A percentile compares a stretch with the other conserved stretches of the same genome.
phyloP scores from a whole-genome alignment of 208 protist genomes.

The Leishmania tropica region DNA sequence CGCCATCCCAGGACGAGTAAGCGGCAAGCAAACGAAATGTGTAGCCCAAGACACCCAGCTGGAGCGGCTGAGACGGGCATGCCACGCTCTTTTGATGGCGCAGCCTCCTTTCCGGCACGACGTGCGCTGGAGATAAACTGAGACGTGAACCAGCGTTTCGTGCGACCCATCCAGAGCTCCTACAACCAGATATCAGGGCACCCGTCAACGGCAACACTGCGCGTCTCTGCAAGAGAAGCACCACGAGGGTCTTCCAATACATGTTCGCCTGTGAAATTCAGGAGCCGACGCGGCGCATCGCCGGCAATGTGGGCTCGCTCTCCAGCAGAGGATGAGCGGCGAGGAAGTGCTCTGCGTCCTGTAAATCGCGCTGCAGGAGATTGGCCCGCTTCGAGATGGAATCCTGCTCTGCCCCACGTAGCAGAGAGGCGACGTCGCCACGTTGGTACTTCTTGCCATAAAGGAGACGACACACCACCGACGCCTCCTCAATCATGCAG shows the following conservation, averaged over 20 bases:
- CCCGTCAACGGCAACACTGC: not conserved
- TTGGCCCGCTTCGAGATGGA: slow-evolving; percentile 67
- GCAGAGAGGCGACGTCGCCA: slow-evolving; percentile 61
- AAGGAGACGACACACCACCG: slow-evolving; percentile 64
- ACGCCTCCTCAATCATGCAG: slow-evolving; percentile 74
- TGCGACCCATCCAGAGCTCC: not conserved
- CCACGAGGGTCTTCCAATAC: not conserved
- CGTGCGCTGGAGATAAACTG: not conserved
- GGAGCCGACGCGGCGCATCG: slow-evolving; percentile 11
- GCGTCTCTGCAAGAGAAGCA: not conserved
- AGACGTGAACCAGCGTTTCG: not conserved
- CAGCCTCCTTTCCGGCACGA: not conserved
- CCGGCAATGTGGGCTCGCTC: slow-evolving; percentile 23
- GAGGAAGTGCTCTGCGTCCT: slow-evolving; percentile 81
- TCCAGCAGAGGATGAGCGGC: slow-evolving; percentile 46
- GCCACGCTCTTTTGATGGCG: not conserved
- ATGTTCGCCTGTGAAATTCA: not conserved
- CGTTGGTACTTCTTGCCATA: slow-evolving; percentile 89
- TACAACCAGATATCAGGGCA: not conserved
- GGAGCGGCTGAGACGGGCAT: not conserved
- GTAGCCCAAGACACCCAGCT: not conserved
- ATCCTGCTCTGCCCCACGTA: slow-evolving; percentile 74
- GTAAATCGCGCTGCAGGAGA: slow-evolving; percentile 63
- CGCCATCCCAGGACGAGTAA: not conserved
- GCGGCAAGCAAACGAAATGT: not conserved